Conservation (phyloP, 2,329 filamentous ascomycete species). For the Tolypocladium endophyticum region DNA sequence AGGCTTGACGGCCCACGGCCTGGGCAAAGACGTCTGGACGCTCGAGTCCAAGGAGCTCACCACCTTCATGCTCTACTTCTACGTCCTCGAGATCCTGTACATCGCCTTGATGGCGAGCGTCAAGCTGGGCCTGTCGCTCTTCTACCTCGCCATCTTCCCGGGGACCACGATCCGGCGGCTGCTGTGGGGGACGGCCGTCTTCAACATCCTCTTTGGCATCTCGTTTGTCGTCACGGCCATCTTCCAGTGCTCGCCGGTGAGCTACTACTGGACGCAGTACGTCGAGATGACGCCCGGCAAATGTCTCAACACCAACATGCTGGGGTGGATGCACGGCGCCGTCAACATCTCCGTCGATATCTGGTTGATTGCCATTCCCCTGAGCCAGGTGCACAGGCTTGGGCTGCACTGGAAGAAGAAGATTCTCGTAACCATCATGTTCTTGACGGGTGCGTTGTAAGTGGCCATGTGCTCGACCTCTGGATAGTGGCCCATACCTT, state of each 20-base stretch:
- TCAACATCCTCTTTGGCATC: background rate
- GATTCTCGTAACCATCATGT: conserved; percentile 1
- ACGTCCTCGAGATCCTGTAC: background rate
- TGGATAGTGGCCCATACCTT: background rate
- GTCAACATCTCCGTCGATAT: background rate
- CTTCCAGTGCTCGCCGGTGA: background rate
- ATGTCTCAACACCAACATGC: background rate
- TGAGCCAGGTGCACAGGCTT: background rate
- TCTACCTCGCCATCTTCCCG: background rate
- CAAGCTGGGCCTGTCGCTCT: background rate
- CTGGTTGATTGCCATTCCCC: conserved; percentile 2
- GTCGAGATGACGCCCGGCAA: background rate
- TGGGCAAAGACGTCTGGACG: background rate
- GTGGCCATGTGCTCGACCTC: background rate
- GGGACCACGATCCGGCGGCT: background rate
- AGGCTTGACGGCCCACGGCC: background rate
- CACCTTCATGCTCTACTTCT: background rate
- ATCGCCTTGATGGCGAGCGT: background rate
- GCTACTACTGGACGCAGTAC: conserved; percentile 1
- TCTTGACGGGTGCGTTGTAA: conserved; percentile 1
- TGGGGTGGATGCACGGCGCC: background rate
- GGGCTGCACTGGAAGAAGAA: conserved; percentile 4
- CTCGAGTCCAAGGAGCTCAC: background rate
- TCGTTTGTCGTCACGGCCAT: background rate
- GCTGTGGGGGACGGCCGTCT: background rate